Evolutionary conservation across 768 basidiomycete species (phyloP).

Genomic region (Auricularia heimuer): DNA sequence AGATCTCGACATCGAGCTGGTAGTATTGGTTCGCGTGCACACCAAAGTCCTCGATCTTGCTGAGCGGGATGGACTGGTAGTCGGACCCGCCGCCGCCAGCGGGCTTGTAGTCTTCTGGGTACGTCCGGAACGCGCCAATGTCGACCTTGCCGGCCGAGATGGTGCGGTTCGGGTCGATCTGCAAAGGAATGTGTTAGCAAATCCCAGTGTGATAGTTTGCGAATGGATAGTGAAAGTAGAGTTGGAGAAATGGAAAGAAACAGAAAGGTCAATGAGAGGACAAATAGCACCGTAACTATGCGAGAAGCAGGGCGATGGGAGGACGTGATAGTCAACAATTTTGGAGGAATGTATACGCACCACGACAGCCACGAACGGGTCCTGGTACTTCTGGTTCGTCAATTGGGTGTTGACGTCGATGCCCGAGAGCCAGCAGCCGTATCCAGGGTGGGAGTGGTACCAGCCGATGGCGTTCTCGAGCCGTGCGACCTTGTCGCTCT

Average conservation of each 20-base stretch:
- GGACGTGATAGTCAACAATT: no score
- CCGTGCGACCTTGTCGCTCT: slow-evolving; percentile 29
- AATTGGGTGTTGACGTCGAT: slow-evolving; percentile 96
- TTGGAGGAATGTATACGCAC: neutral
- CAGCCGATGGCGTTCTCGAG: slow-evolving; percentile 98
- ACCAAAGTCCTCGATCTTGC: slow-evolving; percentile 98
- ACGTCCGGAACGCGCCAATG: slow-evolving; percentile 98
- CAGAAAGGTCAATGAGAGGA: no score
- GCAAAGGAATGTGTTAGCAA: slow-evolving; percentile 36
- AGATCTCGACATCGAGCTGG: slow-evolving; percentile 86
- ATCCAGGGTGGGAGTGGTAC: slow-evolving; percentile 99
- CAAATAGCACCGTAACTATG: no score
- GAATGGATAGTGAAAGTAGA: no score
- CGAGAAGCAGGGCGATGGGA: no score
- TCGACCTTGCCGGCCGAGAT: slow-evolving; percentile 93
- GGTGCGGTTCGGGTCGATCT: slow-evolving; percentile 97
- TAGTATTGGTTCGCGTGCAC: slow-evolving; percentile 97
- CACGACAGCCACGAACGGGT: slow-evolving; percentile 7
- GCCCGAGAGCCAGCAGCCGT: slow-evolving; percentile 98
- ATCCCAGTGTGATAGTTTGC: no score
- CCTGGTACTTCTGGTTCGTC: slow-evolving; percentile 38
- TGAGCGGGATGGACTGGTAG: slow-evolving; percentile 92
- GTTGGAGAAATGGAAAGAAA: no score
- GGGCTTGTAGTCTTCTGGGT: slow-evolving; percentile 90
- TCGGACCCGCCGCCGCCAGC: slow-evolving; percentile 56